Conservation (phyloP, 2,329 filamentous ascomycete genomes). For the Trichoderma koningiopsis region DNA sequence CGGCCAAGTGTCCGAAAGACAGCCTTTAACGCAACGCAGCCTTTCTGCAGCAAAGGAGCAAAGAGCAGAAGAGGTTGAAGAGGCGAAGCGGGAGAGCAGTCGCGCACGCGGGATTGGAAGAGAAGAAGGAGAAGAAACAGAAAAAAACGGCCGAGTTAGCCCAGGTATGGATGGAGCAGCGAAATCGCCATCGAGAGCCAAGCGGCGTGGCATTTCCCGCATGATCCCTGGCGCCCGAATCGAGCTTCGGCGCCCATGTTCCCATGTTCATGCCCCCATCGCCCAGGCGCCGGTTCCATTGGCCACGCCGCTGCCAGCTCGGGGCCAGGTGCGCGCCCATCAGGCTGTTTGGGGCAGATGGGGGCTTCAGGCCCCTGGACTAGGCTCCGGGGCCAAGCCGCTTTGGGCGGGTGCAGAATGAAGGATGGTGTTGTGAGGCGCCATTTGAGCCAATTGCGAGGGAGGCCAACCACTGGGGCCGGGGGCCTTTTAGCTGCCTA, state of each 20-base stretch:
- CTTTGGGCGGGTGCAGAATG: slow-evolving; percentile 24
- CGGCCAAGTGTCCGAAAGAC: slow-evolving; percentile 9
- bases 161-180: neutral
- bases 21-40: slow-evolving; percentile 16
- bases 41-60: slow-evolving; percentile 12
- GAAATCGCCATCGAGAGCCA: neutral
- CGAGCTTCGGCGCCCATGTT: neutral
- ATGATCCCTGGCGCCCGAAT: neutral
- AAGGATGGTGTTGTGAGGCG: slow-evolving; percentile 20
- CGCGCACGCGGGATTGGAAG: neutral
- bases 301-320: neutral
- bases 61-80: slow-evolving; percentile 10
- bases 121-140: slow-evolving; percentile 4
- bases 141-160: neutral
- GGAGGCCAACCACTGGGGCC: neutral
- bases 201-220: slow-evolving; percentile 4
- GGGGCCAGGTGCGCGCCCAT: neutral
- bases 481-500: neutral
- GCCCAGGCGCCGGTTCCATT: neutral
- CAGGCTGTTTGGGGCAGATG: neutral
- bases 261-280: slow-evolving; percentile 8
- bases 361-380: slow-evolving; percentile 24
- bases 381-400: slow-evolving; percentile 20
- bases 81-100: slow-evolving; percentile 1
- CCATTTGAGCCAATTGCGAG: slow-evolving; percentile 11